Conservation (phyloP, 345 rosid species). For the Corymbia maculata region DNA sequence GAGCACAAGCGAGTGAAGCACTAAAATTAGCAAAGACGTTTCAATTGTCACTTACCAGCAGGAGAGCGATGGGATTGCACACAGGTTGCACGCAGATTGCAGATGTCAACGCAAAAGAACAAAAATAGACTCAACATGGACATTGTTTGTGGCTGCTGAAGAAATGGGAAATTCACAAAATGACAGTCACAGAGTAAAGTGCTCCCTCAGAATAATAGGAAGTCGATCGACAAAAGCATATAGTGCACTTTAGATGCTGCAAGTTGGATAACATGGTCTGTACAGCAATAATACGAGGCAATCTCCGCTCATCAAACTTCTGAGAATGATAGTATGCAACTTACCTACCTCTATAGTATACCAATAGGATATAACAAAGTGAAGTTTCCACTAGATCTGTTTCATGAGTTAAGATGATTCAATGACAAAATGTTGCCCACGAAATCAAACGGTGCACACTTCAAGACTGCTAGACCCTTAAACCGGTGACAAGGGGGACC, state of each 20-base stretch:
- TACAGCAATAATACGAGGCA: background rate
- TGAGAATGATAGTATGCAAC: background rate
- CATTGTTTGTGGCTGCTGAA: too few relatives aligned
- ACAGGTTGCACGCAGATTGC: too few relatives aligned
- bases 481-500: background rate
- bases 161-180: too few relatives aligned
- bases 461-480: background rate
- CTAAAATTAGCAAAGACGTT: too few relatives aligned
- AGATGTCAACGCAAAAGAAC: too few relatives aligned
- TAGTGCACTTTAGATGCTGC: background rate
- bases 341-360: background rate
- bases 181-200: too few relatives aligned
- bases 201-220: background rate
- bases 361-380: background rate
- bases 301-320: background rate
- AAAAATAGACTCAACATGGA: too few relatives aligned
- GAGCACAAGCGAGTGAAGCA: background rate
- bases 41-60: too few relatives aligned
- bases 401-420: background rate
- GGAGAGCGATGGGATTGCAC: too few relatives aligned
- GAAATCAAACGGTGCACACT: background rate
- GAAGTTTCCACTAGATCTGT: background rate
- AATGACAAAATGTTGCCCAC: background rate
- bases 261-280: background rate
- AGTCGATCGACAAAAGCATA: background rate